Percentiles rank a stretch among this genome's conserved stretches.
phyloP scores from a whole-genome alignment of 148 eudicot species.

The Rhododendron ovatum region DNA sequence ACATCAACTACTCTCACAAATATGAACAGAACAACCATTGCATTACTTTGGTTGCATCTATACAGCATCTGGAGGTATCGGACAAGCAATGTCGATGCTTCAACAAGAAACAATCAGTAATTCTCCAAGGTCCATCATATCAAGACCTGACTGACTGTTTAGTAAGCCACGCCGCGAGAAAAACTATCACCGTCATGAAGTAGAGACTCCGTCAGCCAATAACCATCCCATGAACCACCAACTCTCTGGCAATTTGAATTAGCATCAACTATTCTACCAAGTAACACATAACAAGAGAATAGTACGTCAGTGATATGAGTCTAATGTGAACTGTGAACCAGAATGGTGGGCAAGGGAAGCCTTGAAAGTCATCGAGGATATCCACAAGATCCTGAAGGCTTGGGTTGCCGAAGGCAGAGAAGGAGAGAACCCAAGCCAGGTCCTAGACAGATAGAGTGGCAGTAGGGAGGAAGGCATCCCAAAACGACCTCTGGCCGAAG shows the following conservation, averaged over 20 bases:
- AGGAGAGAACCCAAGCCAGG: neutral
- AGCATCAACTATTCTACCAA: neutral
- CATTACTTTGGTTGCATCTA: neutral
- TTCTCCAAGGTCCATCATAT: neutral
- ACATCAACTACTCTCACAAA: neutral
- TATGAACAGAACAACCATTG: neutral
- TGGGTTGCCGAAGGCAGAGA: neutral
- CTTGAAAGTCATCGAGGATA: neutral
- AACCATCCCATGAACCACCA: constrained; percentile 96
- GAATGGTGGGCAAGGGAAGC: neutral
- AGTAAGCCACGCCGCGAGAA: constrained; percentile 88
- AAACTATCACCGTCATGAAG: constrained; percentile 91
- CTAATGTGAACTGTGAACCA: neutral
- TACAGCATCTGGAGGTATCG: neutral
- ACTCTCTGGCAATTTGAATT: constrained; percentile 53
- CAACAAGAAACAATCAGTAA: neutral
- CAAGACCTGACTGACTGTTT: constrained; percentile 14
- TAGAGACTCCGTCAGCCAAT: constrained; percentile 92
- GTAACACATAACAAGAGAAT: neutral
- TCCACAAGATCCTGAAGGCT: neutral
- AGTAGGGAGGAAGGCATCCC: too few species aligned
- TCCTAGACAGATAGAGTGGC: neutral
- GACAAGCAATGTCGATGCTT: neutral
- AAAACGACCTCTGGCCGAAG: too few species aligned
- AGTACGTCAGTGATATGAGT: neutral